These are phyloP conservation scores for Nakaseomyces delphensis DNA, from an alignment of 1,139 yeast genomes.

Conservation along the genomic window DNA sequence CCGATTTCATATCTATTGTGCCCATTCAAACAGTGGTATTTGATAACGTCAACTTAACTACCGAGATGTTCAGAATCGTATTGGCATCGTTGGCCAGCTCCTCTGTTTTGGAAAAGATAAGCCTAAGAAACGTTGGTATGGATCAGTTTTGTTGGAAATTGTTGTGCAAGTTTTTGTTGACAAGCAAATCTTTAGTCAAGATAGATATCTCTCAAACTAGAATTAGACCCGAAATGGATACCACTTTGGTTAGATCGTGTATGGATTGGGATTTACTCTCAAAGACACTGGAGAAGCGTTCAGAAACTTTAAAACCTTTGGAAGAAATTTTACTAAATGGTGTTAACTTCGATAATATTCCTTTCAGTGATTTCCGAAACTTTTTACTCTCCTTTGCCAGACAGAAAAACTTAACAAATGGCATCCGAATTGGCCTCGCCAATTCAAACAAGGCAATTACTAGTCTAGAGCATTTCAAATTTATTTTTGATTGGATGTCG, in stretches of 20 bases:
- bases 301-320: conserved; percentile 42
- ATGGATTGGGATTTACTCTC: conserved; percentile 74
- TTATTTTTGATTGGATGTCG: conserved; percentile 57
- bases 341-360: conserved; percentile 41
- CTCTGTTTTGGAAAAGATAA: conserved; percentile 54
- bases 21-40: conserved; percentile 73
- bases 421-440: conserved; percentile 9
- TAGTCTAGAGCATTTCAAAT: conserved; percentile 45
- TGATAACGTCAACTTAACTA: conserved; percentile 72
- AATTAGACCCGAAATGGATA: conserved; percentile 47
- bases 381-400: conserved; percentile 36
- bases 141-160: conserved; percentile 65
- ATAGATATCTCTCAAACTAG: conserved; percentile 73
- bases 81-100: conserved; percentile 54
- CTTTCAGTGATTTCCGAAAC: conserved; percentile 42
- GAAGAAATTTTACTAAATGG: conserved; percentile 82
- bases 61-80: conserved; percentile 69
- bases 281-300: conserved; percentile 48
- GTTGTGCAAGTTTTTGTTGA: conserved; percentile 61
- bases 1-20: conserved; percentile 77
- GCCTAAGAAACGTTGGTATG: conserved; percentile 69
- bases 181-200: conserved; percentile 49
- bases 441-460: conserved; percentile 32
- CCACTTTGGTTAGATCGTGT: conserved; percentile 44
- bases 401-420: conserved; percentile 23